A percentile compares a stretch with the other conserved stretches of the same genome.
These are phyloP conservation scores for Marvania coccoides DNA, from an alignment of 139 green algal genomes.

Conservation along the genomic window DNA sequence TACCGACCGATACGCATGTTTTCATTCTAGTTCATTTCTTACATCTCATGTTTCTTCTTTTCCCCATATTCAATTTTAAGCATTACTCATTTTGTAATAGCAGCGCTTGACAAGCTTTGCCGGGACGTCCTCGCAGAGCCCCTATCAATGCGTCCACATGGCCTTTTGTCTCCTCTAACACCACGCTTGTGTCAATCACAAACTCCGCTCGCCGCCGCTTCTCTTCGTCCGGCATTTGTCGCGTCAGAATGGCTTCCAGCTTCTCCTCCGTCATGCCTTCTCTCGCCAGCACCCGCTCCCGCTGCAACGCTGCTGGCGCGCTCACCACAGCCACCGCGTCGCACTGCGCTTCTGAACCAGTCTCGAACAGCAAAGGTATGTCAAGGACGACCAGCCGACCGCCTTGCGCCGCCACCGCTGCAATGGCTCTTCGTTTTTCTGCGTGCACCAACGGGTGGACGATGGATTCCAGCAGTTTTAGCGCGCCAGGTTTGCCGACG, in stretches of 20 bases:
- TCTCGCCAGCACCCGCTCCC: slow-evolving; percentile 57
- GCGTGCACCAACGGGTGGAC: slow-evolving; percentile 74
- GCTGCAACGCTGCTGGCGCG: slow-evolving; percentile 46
- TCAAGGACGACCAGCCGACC: slow-evolving; percentile 64
- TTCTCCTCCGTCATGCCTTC: slow-evolving; percentile 69
- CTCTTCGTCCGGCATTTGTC: slow-evolving; percentile 69
- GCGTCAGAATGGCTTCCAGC: slow-evolving; percentile 55
- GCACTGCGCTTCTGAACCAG: slow-evolving; percentile 20
- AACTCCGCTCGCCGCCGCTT: slow-evolving; percentile 59
- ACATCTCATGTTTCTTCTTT: no score
- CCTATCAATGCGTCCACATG: slow-evolving; percentile 40
- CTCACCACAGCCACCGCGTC: slow-evolving; percentile 71
- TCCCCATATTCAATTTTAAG: no score
- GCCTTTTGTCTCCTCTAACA: slow-evolving; percentile 41
- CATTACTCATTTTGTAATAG: no score
- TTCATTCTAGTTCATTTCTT: no score
- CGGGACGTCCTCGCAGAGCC: slow-evolving; percentile 16
- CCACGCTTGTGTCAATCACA: slow-evolving; percentile 61
- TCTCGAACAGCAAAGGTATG: slow-evolving; percentile 84
- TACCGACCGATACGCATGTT: no score
- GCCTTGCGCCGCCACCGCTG: neutral
- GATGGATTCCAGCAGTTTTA: slow-evolving; percentile 59
- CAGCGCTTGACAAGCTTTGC: no score
- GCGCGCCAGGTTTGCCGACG: slow-evolving; percentile 21
- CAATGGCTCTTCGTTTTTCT: slow-evolving; percentile 34